phyloP scores from a whole-genome alignment of 345 rosid genomes.

The Linum lewisii region DNA sequence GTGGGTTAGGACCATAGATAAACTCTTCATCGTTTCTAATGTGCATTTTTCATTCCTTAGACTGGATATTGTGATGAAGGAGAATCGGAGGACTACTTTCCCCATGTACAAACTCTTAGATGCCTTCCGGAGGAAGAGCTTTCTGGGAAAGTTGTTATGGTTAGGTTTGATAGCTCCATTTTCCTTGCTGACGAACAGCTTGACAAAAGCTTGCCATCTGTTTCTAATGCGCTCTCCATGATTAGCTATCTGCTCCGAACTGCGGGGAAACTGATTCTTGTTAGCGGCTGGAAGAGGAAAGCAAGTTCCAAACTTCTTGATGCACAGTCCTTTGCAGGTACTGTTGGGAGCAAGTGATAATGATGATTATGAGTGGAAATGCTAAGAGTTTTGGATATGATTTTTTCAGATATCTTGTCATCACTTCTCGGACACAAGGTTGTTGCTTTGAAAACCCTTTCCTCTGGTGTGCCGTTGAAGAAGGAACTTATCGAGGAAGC shows the following conservation, averaged over 20 bases:
- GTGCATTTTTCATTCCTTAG: slow-evolving; percentile 18
- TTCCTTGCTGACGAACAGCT: slow-evolving; percentile 33
- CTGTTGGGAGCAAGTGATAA: neutral
- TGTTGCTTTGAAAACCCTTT: slow-evolving; percentile 19
- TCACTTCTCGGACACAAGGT: slow-evolving; percentile 34
- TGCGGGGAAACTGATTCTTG: slow-evolving; percentile 46
- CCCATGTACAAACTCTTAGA: slow-evolving; percentile 47
- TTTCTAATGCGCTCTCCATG: slow-evolving; percentile 33
- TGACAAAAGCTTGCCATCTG: slow-evolving; percentile 23
- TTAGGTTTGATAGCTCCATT: slow-evolving; percentile 49
- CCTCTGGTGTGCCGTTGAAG: slow-evolving; percentile 18
- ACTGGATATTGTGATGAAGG: slow-evolving; percentile 18
- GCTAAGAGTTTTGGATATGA: slow-evolving; percentile 1
- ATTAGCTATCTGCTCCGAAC: slow-evolving; percentile 37
- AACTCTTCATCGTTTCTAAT: slow-evolving; percentile 5
- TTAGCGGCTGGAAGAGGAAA: slow-evolving; percentile 39
- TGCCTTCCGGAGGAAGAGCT: slow-evolving; percentile 43
- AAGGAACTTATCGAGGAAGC: slow-evolving; percentile 23
- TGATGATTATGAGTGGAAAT: no score
- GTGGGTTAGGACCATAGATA: neutral
- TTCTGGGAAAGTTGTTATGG: slow-evolving; percentile 49
- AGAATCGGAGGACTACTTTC: slow-evolving; percentile 33
- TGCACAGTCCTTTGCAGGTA: slow-evolving; percentile 41
- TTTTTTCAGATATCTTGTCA: slow-evolving; percentile 38
- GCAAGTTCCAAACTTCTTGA: slow-evolving; percentile 21